Percentiles rank a stretch among this genome's conserved stretches.
Conservation (phyloP, 2,329 filamentous ascomycete species). For the Fusarium sulawesiense region DNA sequence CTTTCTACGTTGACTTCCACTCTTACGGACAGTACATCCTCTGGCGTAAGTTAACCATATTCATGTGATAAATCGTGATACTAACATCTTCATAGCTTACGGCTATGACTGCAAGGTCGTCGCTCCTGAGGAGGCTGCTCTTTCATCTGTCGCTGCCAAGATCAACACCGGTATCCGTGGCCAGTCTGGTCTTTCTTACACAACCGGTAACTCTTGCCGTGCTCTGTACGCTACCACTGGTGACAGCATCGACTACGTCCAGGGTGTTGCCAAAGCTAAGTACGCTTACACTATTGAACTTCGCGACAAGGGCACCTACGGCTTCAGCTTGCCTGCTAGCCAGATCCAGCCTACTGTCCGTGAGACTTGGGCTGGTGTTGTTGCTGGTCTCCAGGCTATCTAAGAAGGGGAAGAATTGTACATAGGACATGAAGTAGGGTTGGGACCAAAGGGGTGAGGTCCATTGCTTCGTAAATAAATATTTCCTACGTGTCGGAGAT, state of each 20-base stretch:
- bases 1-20: constrained; percentile 74
- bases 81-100: constrained; percentile 60
- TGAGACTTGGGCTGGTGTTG: constrained; percentile 32
- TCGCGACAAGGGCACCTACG: constrained; percentile 50
- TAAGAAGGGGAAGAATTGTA: fast-evolving
- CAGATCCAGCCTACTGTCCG: constrained; percentile 51
- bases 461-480: not conserved
- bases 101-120: constrained; percentile 32
- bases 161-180: constrained; percentile 20
- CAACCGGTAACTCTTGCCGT: constrained; percentile 64
- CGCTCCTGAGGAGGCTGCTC: constrained; percentile 25
- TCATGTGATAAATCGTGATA: constrained; percentile 50
- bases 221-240: constrained; percentile 70
- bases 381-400: constrained; percentile 20
- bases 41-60: constrained; percentile 66
- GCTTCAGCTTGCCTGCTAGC: constrained; percentile 57
- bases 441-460: not conserved
- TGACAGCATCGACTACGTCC: constrained; percentile 58
- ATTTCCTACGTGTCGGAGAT: not conserved
- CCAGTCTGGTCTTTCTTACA: constrained; percentile 30
- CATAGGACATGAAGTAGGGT: fast-evolving
- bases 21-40: constrained; percentile 71
- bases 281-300: constrained; percentile 58
- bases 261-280: constrained; percentile 56
- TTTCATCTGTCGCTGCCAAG: constrained; percentile 19